Percentiles rank a stretch among this genome's conserved stretches.
Conservation (phyloP, 306 rosid species). For the Sophora flavescens region DNA sequence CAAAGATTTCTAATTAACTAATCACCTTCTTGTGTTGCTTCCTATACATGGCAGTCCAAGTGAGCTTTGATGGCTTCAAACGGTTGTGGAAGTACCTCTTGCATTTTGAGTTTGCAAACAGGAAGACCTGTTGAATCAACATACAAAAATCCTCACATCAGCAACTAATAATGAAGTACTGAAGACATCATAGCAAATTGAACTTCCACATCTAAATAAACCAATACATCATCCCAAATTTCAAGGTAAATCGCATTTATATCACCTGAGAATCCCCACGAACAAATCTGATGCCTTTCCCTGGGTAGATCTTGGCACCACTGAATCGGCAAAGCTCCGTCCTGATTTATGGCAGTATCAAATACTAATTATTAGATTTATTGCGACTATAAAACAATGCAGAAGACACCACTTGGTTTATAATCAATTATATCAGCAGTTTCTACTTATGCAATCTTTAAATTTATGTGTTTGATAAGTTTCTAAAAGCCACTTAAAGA, state of each 20-base stretch:
- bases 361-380: neutral
- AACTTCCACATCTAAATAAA: neutral
- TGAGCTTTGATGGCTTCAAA: constrained; percentile 88
- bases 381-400: neutral
- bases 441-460: neutral
- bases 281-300: constrained; percentile 81
- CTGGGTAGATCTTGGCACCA: constrained; percentile 91
- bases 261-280: constrained; percentile 90
- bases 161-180: neutral
- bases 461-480: neutral
- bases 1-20: neutral
- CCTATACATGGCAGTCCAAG: constrained; percentile 91
- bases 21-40: constrained; percentile 90
- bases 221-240: neutral
- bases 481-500: neutral
- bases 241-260: neutral
- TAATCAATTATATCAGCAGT: neutral
- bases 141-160: neutral
- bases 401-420: neutral
- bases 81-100: constrained; percentile 80
- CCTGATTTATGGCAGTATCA: constrained; percentile 50
- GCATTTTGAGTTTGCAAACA: constrained; percentile 83
- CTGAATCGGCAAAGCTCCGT: constrained; percentile 95
- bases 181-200: neutral
- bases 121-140: constrained; percentile 63